Evolutionary conservation across 371 early-diverging fungal species (phyloP).

Genomic region (Rhizopus stolonifer): DNA sequence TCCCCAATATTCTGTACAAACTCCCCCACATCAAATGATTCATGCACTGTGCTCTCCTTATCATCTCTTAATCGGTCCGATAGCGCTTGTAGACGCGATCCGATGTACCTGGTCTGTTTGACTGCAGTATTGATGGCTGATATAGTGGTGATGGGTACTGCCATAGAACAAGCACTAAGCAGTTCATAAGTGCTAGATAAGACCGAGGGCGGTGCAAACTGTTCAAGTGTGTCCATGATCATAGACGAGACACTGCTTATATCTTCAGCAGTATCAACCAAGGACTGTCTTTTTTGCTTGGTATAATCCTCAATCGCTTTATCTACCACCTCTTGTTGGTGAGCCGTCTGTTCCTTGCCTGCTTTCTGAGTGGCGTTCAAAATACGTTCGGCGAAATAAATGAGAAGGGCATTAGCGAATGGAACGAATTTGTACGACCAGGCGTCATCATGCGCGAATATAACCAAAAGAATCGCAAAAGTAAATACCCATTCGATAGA

Average conservation of each 20-base stretch:
- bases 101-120: slow-evolving; percentile 40
- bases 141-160: slow-evolving; percentile 52
- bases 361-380: not conserved
- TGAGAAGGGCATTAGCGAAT: not conserved
- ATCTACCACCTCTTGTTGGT: slow-evolving; percentile 19
- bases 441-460: slow-evolving; percentile 7
- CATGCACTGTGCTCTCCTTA: slow-evolving; percentile 3
- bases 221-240: slow-evolving; percentile 54
- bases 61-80: slow-evolving; percentile 11
- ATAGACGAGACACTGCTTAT: slow-evolving; percentile 51
- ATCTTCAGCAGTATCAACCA: slow-evolving; percentile 49
- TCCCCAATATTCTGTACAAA: slow-evolving; percentile 64
- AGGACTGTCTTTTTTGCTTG: slow-evolving; percentile 21
- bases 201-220: slow-evolving; percentile 46
- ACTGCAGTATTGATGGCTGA: slow-evolving; percentile 46
- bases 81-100: slow-evolving; percentile 32
- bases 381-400: slow-evolving; percentile 1
- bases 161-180: slow-evolving; percentile 53
- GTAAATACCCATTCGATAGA: not conserved
- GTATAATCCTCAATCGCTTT: slow-evolving; percentile 25
- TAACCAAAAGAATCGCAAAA: not conserved
- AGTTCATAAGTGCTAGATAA: slow-evolving; percentile 45
- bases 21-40: slow-evolving; percentile 62
- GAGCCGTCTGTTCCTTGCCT: not conserved
- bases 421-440: slow-evolving; percentile 6